phyloP scores from a whole-genome alignment of 805 yeast genomes.

The Maudiozyma bulderi region DNA sequence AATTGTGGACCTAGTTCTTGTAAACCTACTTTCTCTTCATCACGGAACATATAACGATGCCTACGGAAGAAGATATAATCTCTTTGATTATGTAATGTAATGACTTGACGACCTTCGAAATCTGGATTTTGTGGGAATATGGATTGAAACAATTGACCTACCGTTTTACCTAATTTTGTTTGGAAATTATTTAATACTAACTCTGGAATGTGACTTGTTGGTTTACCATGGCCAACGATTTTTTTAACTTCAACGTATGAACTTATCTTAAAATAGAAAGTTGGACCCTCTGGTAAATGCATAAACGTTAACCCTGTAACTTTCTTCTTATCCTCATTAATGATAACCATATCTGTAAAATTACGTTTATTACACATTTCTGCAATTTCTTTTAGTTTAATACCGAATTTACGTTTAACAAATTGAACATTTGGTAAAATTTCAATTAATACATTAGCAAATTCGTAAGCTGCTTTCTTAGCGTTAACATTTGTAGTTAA shows the following conservation, averaged over 20 bases:
- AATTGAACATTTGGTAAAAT: conserved; percentile 79
- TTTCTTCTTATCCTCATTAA: conserved; percentile 88
- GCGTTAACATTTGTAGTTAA: conserved; percentile 86
- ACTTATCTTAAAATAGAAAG: conserved; percentile 79
- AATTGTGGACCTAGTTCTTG: conserved; percentile 97
- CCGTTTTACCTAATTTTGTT: conserved; percentile 87
- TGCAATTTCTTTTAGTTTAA: conserved; percentile 78
- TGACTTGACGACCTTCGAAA: conserved; percentile 89
- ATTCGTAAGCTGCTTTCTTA: conserved; percentile 76
- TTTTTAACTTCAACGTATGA: conserved; percentile 66
- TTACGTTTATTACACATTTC: conserved; percentile 71
- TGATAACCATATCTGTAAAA: conserved; percentile 77
- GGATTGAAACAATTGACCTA: conserved; percentile 84
- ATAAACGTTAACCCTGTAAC: conserved; percentile 89
- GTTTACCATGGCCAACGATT: conserved; percentile 80
- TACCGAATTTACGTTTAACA: conserved; percentile 78
- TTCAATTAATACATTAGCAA: conserved; percentile 78
- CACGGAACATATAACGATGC: conserved; percentile 82
- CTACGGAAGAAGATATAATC: conserved; percentile 92
- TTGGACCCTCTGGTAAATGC: conserved; percentile 92
- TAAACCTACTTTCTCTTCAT: conserved; percentile 86
- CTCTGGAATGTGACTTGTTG: conserved; percentile 89
- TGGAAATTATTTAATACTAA: conserved; percentile 84
- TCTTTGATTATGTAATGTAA: conserved; percentile 92
- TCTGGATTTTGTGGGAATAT: conserved; percentile 91